Base-by-base conservation (phyloP, 305 asterid species). In the Solanum hybrid region DNA sequence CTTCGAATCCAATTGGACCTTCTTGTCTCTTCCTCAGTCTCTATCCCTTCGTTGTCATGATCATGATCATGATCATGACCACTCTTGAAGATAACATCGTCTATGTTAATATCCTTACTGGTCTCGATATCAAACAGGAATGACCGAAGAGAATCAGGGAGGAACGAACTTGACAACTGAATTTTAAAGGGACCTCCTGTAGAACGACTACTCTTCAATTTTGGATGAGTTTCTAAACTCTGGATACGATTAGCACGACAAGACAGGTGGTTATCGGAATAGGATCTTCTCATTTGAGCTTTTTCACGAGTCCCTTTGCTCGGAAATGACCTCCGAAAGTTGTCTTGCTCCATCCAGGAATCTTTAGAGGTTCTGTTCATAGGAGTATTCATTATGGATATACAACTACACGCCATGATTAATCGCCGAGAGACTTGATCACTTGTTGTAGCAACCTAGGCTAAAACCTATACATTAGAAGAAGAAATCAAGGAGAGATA, bases 1-100 rank as follows among this genome's bases (percentile, higher is more conserved):
- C 94, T 93, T 89, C 95, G 96, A 3, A 97, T 91, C 99, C 99
- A 97, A 88, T 94, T 95, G 36, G 92, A 92, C n/a, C 93, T 90
- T 40, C 90, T 92, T 90, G 92, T 91, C 89, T 75, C 91, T 79
- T 83, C 87, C 31, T 89, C 93, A 1, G 71, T 36, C 79, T 81
- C 93, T 4, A 85, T 87, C 76, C 88, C 93, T 10, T 78, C 29
- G 10, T 51, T 13, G 24, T 84, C 75, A 31, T 51, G 1, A 51
- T 83, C 87, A 31, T 51, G 20, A 84, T 87, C 71, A 71, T 74
- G 82, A 73, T 87, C 71, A 73, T 40, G 83, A 73, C 34, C 73
- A 39, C 71, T 73, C 33, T 87, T 40, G 16, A 73, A 73, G 83
- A 84, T 84, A 84, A 51, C 88, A 3, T 7, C 88, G 8, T 84